These are phyloP conservation scores for Poa pratensis DNA, from an alignment of 176 grass and related monocot species.

Conservation along the genomic window DNA sequence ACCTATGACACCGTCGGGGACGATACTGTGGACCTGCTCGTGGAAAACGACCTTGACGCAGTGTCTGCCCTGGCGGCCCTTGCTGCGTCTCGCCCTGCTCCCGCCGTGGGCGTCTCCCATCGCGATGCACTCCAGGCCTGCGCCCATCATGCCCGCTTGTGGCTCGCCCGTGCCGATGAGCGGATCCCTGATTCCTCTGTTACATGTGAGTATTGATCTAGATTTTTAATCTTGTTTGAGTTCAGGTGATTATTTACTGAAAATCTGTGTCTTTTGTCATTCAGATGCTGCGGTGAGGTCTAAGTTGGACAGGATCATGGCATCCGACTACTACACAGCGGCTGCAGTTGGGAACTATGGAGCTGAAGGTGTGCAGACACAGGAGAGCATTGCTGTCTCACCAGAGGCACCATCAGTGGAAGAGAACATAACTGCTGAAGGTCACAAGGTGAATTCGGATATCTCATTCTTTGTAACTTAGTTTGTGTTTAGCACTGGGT, in stretches of 20 bases:
- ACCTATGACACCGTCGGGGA: slow-evolving; percentile 94
- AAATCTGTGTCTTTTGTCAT: neutral
- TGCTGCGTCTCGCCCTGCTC: slow-evolving; percentile 65
- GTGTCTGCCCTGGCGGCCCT: slow-evolving; percentile 66
- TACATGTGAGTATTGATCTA: slow-evolving; percentile 61
- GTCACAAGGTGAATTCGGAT: slow-evolving; percentile 41
- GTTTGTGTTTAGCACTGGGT: neutral
- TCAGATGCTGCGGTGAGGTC: slow-evolving; percentile 83
- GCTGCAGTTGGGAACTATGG: slow-evolving; percentile 74
- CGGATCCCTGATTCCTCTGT: slow-evolving; percentile 58
- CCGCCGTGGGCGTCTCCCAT: slow-evolving; percentile 70
- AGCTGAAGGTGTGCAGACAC: slow-evolving; percentile 33
- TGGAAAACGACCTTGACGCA: slow-evolving; percentile 67
- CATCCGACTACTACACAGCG: slow-evolving; percentile 78
- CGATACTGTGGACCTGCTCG: slow-evolving; percentile 72
- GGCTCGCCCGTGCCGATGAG: slow-evolving; percentile 65
- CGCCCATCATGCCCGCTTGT: slow-evolving; percentile 63
- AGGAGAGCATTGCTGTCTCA: slow-evolving; percentile 44
- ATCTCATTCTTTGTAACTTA: neutral
- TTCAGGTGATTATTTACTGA: neutral
- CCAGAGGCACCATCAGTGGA: slow-evolving; percentile 41
- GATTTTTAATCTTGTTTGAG: neutral
- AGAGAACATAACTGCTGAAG: slow-evolving; percentile 36
- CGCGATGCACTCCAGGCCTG: slow-evolving; percentile 77
- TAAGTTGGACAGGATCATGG: slow-evolving; percentile 87